These are phyloP conservation scores for Globisporangium megalacanthum DNA, from an alignment of 352 stramenopile species.

Conservation along the genomic window DNA sequence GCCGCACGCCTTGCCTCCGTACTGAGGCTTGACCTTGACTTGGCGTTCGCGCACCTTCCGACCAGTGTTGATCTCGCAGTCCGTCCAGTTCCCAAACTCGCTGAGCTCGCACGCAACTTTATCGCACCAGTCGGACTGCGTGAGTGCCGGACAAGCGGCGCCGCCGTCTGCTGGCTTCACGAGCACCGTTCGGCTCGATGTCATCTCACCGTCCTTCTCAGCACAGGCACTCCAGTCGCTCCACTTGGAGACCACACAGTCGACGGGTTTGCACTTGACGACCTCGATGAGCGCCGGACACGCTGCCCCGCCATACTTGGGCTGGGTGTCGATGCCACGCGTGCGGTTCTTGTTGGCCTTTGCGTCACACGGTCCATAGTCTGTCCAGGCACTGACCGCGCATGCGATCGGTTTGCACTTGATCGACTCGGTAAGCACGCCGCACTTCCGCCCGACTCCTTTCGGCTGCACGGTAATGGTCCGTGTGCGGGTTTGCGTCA, in stretches of 20 bases:
- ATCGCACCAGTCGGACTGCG: slow-evolving; percentile 34
- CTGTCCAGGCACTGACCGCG: slow-evolving; percentile 39
- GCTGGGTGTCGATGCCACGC: slow-evolving; percentile 22
- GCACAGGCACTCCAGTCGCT: slow-evolving; percentile 27
- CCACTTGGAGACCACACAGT: slow-evolving; percentile 55
- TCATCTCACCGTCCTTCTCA: slow-evolving; percentile 26
- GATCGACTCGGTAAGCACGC: slow-evolving; percentile 26
- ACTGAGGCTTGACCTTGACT: slow-evolving; percentile 4
- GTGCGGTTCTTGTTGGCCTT: slow-evolving; percentile 35
- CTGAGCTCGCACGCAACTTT: slow-evolving; percentile 44
- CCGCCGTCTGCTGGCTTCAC: slow-evolving; percentile 30
- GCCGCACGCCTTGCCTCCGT: slow-evolving; percentile 13
- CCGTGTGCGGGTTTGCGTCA: slow-evolving; percentile 33
- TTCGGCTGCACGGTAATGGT: slow-evolving; percentile 17
- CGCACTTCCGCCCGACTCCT: slow-evolving; percentile 22
- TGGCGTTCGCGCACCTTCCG: slow-evolving; percentile 18
- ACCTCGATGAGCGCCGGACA: slow-evolving; percentile 46
- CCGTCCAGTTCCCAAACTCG: slow-evolving; percentile 22
- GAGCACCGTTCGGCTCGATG: slow-evolving; percentile 29
- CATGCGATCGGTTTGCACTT: slow-evolving; percentile 41
- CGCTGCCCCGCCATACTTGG: slow-evolving; percentile 23
- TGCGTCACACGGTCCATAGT: slow-evolving; percentile 31
- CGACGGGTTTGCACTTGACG: slow-evolving; percentile 40
- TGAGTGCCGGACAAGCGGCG: slow-evolving; percentile 30
- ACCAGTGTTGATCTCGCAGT: slow-evolving; percentile 16